Evolutionary conservation across 2,329 filamentous ascomycete genomes (phyloP).

Genomic region (Grosmannia huntii): DNA sequence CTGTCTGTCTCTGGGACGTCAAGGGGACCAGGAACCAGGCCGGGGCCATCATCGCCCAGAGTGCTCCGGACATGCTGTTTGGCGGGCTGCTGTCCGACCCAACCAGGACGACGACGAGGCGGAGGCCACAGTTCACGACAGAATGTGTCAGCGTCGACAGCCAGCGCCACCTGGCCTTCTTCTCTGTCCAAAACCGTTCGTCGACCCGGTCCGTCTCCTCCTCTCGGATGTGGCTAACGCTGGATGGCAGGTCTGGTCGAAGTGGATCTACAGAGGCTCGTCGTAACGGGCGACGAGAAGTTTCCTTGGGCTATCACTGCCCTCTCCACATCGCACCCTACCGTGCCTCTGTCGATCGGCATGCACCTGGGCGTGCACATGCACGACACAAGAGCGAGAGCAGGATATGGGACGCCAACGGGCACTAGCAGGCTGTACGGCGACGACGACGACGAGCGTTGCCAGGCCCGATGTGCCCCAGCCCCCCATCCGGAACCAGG

Average conservation of each 20-base stretch:
- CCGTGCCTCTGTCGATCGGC: conserved; percentile 68
- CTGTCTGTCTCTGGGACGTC: conserved; percentile 77
- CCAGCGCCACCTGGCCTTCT: conserved; percentile 53
- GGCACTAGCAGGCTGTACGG: conserved; percentile 20
- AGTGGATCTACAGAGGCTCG: conserved; percentile 64
- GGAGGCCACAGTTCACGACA: conserved; percentile 53
- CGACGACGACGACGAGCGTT: conserved; percentile 26
- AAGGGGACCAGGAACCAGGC: conserved; percentile 38
- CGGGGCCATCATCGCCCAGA: conserved; percentile 54
- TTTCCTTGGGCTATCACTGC: conserved; percentile 79
- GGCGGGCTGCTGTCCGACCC: conserved; percentile 29
- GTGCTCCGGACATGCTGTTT: conserved; percentile 54
- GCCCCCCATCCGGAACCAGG: conserved; percentile 65
- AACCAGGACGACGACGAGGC: conserved; percentile 36
- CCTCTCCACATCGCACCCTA: conserved; percentile 55
- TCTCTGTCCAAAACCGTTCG: conserved; percentile 63
- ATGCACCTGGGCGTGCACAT: conserved; percentile 73
- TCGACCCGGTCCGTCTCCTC: background rate
- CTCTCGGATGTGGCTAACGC: background rate
- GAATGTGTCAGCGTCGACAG: conserved; percentile 77
- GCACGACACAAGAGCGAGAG: conserved; percentile 54
- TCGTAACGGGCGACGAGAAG: conserved; percentile 52
- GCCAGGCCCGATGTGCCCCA: background rate
- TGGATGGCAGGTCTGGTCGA: conserved; percentile 50
- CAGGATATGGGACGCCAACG: conserved; percentile 9